Percentiles rank a stretch among this genome's conserved stretches.
Evolutionary conservation across 345 rosid genomes (phyloP).

Genomic region (Reutealis trisperma): DNA sequence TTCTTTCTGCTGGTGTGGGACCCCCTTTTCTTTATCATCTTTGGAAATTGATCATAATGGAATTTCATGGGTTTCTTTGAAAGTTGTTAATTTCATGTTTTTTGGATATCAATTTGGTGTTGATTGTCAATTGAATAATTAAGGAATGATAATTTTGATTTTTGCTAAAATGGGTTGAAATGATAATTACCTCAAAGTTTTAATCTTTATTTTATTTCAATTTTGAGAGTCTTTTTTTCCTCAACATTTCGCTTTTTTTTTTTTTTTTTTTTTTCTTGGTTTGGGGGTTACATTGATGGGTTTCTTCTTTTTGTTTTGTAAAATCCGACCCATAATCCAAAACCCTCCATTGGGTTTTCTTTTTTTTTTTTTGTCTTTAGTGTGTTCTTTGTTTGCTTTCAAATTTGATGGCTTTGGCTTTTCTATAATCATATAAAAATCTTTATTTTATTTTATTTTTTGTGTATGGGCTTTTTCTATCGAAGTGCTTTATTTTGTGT

Average conservation of each 20-base stretch:
- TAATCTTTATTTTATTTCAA: neutral
- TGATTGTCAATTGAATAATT: slow-evolving; percentile 1
- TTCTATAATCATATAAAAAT: slow-evolving; percentile 5
- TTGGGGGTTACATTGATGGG: neutral
- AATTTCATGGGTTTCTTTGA: neutral
- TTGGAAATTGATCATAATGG: neutral
- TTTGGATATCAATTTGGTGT: neutral
- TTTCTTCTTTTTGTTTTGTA: slow-evolving; percentile 13
- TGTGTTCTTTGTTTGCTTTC: slow-evolving; percentile 16
- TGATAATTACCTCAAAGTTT: neutral
- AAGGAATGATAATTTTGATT: neutral
- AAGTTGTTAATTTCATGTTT: neutral
- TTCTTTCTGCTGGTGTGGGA: neutral
- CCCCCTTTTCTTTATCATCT: neutral
- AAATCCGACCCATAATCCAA: slow-evolving; percentile 15
- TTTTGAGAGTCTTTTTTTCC: neutral
- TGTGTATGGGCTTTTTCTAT: neutral
- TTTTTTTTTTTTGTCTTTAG: slow-evolving; percentile 17
- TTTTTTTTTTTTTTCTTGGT: neutral
- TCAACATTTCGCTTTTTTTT: neutral
- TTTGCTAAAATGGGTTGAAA: slow-evolving; percentile 5
- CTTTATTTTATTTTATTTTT: too few species aligned
- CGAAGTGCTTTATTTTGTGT: slow-evolving; percentile 10
- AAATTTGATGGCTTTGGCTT: slow-evolving; percentile 14
- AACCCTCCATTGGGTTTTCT: slow-evolving; percentile 13